phyloP scores from a whole-genome alignment of 2,329 filamentous ascomycete genomes.

The Ramichloridium luteum region DNA sequence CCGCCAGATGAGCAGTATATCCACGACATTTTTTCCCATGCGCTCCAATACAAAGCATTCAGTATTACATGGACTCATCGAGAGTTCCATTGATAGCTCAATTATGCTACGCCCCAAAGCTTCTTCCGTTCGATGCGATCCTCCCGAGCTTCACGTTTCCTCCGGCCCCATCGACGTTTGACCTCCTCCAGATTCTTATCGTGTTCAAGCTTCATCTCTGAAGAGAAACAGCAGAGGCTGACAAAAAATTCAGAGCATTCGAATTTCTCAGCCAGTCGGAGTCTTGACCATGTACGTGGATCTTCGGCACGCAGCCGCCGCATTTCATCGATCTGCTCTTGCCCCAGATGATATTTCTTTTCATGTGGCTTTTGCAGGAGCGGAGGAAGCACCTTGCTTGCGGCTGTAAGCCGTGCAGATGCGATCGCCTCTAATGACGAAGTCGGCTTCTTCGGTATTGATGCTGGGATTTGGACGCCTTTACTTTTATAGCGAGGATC shows the following conservation, averaged over 20 bases:
- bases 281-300: constrained; percentile 47
- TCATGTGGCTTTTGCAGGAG: constrained; percentile 26
- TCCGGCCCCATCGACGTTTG: constrained; percentile 48
- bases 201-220: constrained; percentile 27
- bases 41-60: too few relatives aligned
- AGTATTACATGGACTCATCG: too few relatives aligned
- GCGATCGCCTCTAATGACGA: background rate
- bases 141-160: constrained; percentile 48
- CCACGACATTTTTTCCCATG: too few relatives aligned
- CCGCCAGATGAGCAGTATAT: too few relatives aligned
- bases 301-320: constrained; percentile 41
- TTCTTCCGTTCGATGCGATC: constrained; percentile 48
- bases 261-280: constrained; percentile 49
- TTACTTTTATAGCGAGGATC: too few relatives aligned
- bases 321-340: constrained; percentile 48
- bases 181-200: constrained; percentile 39
- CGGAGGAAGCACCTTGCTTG: background rate
- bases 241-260: constrained; percentile 52
- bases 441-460: too few relatives aligned
- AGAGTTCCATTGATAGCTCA: background rate
- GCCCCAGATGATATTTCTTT: constrained; percentile 50
- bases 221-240: constrained; percentile 45
- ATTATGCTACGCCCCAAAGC: constrained; percentile 47
- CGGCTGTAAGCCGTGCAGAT: background rate
- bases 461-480: too few relatives aligned